A percentile compares a stretch with the other conserved stretches of the same genome.
These are phyloP conservation scores for Nakazawaea peltata DNA, from an alignment of 805 yeast genomes.

Conservation along the genomic window DNA sequence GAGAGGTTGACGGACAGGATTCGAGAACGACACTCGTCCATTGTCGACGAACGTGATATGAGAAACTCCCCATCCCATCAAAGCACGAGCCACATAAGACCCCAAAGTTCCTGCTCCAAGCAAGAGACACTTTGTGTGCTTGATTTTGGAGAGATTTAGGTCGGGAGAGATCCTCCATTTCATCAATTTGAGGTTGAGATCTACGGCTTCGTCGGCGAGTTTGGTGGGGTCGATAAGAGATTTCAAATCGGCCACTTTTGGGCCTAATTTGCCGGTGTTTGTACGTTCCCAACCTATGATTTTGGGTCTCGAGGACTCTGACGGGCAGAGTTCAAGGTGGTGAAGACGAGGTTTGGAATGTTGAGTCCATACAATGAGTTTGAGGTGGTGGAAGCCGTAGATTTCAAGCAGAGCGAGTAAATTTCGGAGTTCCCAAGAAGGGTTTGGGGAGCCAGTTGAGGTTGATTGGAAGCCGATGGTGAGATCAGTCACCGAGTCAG, in stretches of 20 bases:
- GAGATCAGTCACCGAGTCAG: too few species aligned
- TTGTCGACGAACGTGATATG: constrained; percentile 83
- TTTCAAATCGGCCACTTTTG: constrained; percentile 79
- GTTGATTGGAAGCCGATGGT: constrained; percentile 11
- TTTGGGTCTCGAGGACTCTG: constrained; percentile 24
- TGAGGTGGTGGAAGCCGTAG: too few species aligned
- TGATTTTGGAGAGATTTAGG: constrained; percentile 59
- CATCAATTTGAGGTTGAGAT: constrained; percentile 85
- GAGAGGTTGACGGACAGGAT: constrained; percentile 92
- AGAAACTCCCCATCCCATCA: constrained; percentile 93
- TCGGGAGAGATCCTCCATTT: constrained; percentile 93
- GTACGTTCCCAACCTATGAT: constrained; percentile 91
- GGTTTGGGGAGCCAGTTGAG: constrained; percentile 8
- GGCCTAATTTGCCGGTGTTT: constrained; percentile 60
- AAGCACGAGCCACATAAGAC: constrained; percentile 76
- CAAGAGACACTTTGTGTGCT: constrained; percentile 54
- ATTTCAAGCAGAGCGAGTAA: constrained; percentile 15
- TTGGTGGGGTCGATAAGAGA: constrained; percentile 72
- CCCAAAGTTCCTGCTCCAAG: constrained; percentile 98
- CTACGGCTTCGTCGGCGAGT: constrained; percentile 87
- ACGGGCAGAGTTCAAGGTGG: constrained; percentile 1
- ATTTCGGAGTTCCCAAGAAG: constrained; percentile 9
- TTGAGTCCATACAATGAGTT: too few species aligned
- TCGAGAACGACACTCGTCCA: constrained; percentile 83
- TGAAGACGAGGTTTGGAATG: constrained; percentile 9